A percentile compares a stretch with the other conserved stretches of the same genome.
phyloP scores from a whole-genome alignment of 2,329 filamentous ascomycete species.

The Zasmidium angulare region DNA sequence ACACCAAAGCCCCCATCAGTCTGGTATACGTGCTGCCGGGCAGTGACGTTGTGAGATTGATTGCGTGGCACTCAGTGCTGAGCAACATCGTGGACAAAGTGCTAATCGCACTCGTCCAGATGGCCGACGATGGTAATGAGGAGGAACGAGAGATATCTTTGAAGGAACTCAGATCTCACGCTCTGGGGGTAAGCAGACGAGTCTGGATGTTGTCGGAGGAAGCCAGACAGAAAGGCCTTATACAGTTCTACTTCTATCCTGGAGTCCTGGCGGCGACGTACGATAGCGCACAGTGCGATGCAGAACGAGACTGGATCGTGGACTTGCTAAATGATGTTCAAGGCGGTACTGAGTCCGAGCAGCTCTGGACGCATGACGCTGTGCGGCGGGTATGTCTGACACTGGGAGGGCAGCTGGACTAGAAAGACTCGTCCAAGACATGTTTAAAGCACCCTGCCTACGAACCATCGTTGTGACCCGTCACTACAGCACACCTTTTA shows the following conservation, averaged over 20 bases:
- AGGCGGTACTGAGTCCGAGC: not conserved
- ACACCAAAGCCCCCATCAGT: not conserved
- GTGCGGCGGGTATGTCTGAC: not conserved
- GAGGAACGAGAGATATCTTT: not conserved
- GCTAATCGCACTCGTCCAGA: not conserved
- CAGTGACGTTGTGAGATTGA: not conserved
- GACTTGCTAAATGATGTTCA: conserved; percentile 1
- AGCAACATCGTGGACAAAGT: conserved; percentile 1
- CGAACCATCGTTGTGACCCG: too few species aligned
- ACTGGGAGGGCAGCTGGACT: not conserved
- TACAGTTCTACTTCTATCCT: conserved; percentile 3
- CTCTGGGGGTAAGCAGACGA: not conserved
- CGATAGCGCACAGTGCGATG: not conserved
- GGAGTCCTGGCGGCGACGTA: conserved; percentile 1
- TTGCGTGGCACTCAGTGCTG: conserved; percentile 1
- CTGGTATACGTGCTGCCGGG: not conserved
- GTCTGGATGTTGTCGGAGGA: conserved; percentile 2
- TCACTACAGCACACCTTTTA: too few species aligned
- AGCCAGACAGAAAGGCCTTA: not conserved
- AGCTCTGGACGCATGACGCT: conserved; percentile 3
- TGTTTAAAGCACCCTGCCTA: too few species aligned
- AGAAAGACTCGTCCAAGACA: too few species aligned
- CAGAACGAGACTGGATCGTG: not conserved
- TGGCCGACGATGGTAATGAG: not conserved
- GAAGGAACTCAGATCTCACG: not conserved